phyloP scores from a whole-genome alignment of 176 grass and related monocot species.

The Aegilops bicornis region DNA sequence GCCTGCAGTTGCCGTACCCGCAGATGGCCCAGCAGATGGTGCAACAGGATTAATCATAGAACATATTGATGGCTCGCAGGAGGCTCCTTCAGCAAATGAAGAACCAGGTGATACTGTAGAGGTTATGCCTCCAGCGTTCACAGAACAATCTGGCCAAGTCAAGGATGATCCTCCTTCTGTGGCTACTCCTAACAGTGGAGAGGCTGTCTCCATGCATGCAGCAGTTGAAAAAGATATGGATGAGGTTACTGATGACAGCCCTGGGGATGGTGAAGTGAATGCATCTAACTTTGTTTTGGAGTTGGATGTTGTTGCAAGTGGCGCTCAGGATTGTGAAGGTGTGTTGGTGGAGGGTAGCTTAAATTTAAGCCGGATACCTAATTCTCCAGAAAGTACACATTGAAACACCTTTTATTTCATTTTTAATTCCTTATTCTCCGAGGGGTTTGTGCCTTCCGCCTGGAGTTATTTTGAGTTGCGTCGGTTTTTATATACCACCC shows the following conservation, averaged over 20 bases:
- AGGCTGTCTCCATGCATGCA: constrained; percentile 10
- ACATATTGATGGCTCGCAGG: constrained; percentile 7
- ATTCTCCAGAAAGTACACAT: constrained; percentile 99
- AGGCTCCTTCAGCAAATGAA: constrained; percentile 22
- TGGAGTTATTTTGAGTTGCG: constrained; percentile 49
- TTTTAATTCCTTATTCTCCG: constrained; percentile 56
- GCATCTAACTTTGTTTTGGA: constrained; percentile 22
- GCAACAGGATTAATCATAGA: neutral
- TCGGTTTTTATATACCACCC: constrained; percentile 45
- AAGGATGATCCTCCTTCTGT: constrained; percentile 24
- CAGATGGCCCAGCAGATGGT: constrained; percentile 7
- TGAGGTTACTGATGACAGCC: constrained; percentile 29
- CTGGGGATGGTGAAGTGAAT: constrained; percentile 22
- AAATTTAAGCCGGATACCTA: constrained; percentile 99
- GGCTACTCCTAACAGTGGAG: constrained; percentile 12
- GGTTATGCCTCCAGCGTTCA: neutral
- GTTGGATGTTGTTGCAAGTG: constrained; percentile 47
- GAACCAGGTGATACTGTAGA: constrained; percentile 10
- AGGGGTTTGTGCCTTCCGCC: constrained; percentile 40
- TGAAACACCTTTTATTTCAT: constrained; percentile 84
- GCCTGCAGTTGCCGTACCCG: constrained; percentile 11
- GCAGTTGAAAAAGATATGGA: constrained; percentile 29
- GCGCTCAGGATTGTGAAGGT: constrained; percentile 55
- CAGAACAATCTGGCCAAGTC: constrained; percentile 9
- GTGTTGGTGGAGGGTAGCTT: constrained; percentile 59